Conservation (phyloP, 2,329 filamentous ascomycete species). For the Fusarium redolens region DNA sequence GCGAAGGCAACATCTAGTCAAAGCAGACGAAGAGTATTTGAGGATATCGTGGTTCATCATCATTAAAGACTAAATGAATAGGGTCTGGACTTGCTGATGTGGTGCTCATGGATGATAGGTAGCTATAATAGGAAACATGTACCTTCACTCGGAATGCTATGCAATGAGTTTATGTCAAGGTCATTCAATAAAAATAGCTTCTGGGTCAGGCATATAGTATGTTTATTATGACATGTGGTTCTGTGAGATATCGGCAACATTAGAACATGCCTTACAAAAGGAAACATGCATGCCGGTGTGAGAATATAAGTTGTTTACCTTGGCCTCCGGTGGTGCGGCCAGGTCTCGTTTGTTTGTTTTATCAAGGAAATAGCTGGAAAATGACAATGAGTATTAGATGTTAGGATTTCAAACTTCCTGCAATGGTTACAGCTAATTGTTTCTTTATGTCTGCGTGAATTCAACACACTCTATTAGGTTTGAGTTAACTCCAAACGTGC, state of each 20-base stretch:
- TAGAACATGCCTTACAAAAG: background rate
- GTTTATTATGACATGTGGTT: background rate
- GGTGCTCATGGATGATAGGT: background rate
- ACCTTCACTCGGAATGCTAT: background rate
- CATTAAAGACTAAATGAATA: no score
- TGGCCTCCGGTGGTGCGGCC: background rate
- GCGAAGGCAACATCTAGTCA: background rate
- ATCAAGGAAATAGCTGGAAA: background rate
- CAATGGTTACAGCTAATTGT: background rate
- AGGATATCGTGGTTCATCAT: background rate
- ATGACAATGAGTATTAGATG: background rate
- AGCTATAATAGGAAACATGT: background rate
- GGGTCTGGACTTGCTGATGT: background rate
- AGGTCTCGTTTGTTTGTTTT: background rate
- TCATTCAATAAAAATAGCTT: no score
- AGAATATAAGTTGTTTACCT: background rate
- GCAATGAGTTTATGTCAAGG: background rate
- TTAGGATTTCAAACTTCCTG: background rate
- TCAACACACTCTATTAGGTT: background rate
- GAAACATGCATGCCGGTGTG: background rate
- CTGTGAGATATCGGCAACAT: background rate
- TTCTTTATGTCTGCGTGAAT: background rate
- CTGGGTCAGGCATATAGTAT: background rate
- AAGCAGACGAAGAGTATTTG: background rate
- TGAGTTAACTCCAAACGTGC: background rate